Conservation (phyloP, 345 rosid species). For the Linum trigynum region DNA sequence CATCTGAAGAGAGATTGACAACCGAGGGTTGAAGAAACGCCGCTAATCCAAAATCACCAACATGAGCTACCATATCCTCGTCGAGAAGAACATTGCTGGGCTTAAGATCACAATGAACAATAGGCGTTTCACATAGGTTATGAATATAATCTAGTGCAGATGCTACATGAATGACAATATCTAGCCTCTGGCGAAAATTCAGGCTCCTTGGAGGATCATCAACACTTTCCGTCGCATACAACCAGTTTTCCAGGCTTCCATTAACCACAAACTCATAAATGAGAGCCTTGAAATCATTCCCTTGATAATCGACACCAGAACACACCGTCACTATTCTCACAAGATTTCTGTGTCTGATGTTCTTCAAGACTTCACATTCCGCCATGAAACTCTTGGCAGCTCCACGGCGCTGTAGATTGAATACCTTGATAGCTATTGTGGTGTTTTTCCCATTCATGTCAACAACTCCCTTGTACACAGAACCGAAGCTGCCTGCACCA, state of each 20-base stretch:
- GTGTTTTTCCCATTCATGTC: background rate
- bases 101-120: slow-evolving; percentile 4
- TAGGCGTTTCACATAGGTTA: background rate
- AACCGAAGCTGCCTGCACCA: slow-evolving; percentile 1
- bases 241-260: background rate
- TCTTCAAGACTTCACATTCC: slow-evolving; percentile 5
- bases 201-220: background rate
- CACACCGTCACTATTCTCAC: slow-evolving; percentile 5
- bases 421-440: slow-evolving; percentile 8
- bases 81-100: slow-evolving; percentile 7
- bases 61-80: slow-evolving; percentile 2
- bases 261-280: too few species aligned
- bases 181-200: background rate
- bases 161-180: slow-evolving; percentile 5
- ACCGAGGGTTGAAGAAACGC: background rate
- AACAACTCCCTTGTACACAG: background rate
- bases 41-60: slow-evolving; percentile 10
- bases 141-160: slow-evolving; percentile 8
- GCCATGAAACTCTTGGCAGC: too few species aligned
- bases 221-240: background rate
- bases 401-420: too few species aligned
- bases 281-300: too few species aligned
- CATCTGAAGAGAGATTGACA: too few species aligned
- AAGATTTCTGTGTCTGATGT: slow-evolving; percentile 13
- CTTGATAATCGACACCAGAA: slow-evolving; percentile 1